Conservation (phyloP, 176 grass and related monocot species). For the Ensete ventricosum region DNA sequence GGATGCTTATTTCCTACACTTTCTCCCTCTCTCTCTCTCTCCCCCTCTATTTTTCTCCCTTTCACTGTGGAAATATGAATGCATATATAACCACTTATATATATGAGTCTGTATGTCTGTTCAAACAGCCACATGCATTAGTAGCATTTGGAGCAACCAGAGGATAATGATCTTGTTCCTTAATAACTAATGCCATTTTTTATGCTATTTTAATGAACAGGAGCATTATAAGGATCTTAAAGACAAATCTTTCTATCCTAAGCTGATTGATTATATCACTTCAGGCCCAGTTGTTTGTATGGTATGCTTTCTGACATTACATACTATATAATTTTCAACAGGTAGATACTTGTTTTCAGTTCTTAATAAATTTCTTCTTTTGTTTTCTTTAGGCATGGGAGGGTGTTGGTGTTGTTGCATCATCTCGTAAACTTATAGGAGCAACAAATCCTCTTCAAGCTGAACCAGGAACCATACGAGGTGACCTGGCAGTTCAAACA, state of each 20-base stretch:
- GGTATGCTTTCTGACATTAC: slow-evolving; percentile 32
- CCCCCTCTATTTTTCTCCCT: too few relatives aligned
- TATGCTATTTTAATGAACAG: slow-evolving; percentile 30
- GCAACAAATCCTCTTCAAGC: slow-evolving; percentile 94
- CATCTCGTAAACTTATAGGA: slow-evolving; percentile 88
- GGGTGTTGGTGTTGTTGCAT: slow-evolving; percentile 78
- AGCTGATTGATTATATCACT: slow-evolving; percentile 71
- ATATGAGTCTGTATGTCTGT: not conserved
- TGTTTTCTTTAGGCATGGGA: slow-evolving; percentile 64
- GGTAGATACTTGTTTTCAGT: slow-evolving; percentile 5
- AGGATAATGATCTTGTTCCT: not conserved
- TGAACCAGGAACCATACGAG: slow-evolving; percentile 85
- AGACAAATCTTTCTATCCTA: slow-evolving; percentile 74
- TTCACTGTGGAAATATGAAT: not conserved
- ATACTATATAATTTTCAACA: slow-evolving; percentile 7
- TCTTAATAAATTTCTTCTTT: not conserved
- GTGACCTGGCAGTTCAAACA: slow-evolving; percentile 94
- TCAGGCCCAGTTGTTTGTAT: slow-evolving; percentile 97
- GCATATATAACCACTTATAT: not conserved
- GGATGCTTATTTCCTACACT: too few relatives aligned
- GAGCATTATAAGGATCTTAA: slow-evolving; percentile 96
- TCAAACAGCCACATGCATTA: not conserved
- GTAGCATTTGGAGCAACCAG: not conserved
- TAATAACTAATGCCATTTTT: not conserved
- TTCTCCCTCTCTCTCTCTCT: too few relatives aligned